These are phyloP conservation scores for Lasiodiplodia hormozganensis DNA, from an alignment of 2,329 filamentous ascomycete species.

Conservation along the genomic window DNA sequence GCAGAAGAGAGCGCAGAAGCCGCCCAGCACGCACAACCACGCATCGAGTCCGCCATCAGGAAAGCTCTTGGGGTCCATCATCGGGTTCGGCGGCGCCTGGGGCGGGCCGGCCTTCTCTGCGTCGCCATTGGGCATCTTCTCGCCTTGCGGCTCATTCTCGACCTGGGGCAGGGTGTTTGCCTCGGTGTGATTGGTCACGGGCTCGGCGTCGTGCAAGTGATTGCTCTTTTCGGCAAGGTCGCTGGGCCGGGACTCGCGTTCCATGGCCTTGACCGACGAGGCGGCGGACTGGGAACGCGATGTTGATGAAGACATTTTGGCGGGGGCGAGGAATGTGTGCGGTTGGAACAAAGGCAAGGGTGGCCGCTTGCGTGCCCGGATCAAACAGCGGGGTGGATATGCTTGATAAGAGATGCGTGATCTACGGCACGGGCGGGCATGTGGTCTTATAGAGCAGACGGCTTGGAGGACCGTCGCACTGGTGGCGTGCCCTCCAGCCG, in stretches of 20 bases:
- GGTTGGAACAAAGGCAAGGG: conserved; percentile 15
- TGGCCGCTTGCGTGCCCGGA: background rate
- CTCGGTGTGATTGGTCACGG: conserved; percentile 25
- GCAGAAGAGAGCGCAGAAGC: conserved; percentile 41
- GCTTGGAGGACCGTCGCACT: background rate
- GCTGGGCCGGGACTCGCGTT: conserved; percentile 13
- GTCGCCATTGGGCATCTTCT: conserved; percentile 2
- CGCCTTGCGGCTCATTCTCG: conserved; percentile 20
- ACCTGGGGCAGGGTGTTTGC: conserved; percentile 22
- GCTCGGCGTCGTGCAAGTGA: conserved; percentile 23
- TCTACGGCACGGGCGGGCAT: background rate
- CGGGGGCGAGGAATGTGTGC: background rate
- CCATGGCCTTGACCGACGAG: conserved; percentile 18
- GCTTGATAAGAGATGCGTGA: background rate
- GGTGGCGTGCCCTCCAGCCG: background rate
- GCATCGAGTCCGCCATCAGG: conserved; percentile 49
- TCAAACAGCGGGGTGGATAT: background rate
- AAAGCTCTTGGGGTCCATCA: conserved; percentile 31
- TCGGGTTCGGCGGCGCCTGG: conserved; percentile 14
- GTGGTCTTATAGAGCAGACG: background rate
- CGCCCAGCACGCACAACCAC: conserved; percentile 50
- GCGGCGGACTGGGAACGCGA: conserved; percentile 1
- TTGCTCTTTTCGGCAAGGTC: conserved; percentile 3
- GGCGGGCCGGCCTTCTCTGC: conserved; percentile 19
- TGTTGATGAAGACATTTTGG: conserved; percentile 9